These are phyloP conservation scores for Aphanomyces astaci DNA, from an alignment of 352 stramenopile species.

Conservation along the genomic window DNA sequence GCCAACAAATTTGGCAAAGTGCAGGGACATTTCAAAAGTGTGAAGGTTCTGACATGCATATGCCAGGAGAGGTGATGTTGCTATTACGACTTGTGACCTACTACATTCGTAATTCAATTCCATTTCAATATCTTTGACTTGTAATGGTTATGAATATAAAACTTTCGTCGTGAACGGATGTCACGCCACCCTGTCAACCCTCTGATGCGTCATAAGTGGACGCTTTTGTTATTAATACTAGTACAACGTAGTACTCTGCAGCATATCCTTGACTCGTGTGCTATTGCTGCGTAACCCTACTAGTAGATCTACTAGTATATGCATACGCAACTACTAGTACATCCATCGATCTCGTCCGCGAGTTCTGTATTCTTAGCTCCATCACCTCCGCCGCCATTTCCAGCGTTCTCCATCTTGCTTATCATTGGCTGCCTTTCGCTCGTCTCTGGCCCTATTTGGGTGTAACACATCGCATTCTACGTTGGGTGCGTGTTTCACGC, in stretches of 20 bases:
- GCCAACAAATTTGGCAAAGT: too few relatives aligned
- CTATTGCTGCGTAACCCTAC: too few relatives aligned
- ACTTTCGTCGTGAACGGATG: background rate
- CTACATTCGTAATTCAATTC: background rate
- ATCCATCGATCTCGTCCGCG: too few relatives aligned
- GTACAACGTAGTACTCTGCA: too few relatives aligned
- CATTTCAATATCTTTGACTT: constrained; percentile 1
- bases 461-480: background rate
- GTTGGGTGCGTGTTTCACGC: background rate
- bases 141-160: background rate
- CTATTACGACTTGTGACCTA: background rate
- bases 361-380: background rate
- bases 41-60: background rate
- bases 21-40: background rate
- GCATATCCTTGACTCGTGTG: too few relatives aligned
- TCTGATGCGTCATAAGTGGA: too few relatives aligned
- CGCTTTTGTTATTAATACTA: too few relatives aligned
- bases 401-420: background rate
- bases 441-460: background rate
- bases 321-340: too few relatives aligned
- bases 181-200: background rate
- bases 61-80: too few relatives aligned
- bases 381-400: background rate
- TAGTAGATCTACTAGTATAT: too few relatives aligned
- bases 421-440: background rate